phyloP scores from a whole-genome alignment of 352 stramenopile genomes.

The Globisporangium middletonii region DNA sequence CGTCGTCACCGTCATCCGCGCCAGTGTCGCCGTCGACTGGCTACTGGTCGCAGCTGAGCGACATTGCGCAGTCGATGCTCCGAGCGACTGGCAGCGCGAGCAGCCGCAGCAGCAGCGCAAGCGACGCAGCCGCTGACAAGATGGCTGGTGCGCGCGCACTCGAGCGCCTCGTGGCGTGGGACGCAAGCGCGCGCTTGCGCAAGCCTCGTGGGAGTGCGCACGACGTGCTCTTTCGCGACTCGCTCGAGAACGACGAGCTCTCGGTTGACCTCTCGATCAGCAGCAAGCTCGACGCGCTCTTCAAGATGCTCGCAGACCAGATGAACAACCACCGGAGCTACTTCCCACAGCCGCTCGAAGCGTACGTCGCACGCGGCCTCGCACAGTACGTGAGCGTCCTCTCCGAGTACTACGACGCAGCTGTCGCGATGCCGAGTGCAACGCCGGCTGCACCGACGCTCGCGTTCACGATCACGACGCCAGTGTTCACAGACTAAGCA shows the following conservation, averaged over 20 bases:
- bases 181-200: conserved; percentile 39
- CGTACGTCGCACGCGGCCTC: conserved; percentile 66
- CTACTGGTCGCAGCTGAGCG: conserved; percentile 69
- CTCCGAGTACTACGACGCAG: conserved; percentile 77
- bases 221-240: conserved; percentile 66
- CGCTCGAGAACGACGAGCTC: conserved; percentile 71
- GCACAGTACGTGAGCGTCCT: conserved; percentile 77
- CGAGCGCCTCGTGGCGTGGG: conserved; percentile 59
- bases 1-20: conserved; percentile 15
- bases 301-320: conserved; percentile 86
- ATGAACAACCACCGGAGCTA: conserved; percentile 35
- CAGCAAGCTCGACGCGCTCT: conserved; percentile 79
- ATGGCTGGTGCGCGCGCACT: conserved; percentile 41
- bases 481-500: conserved; percentile 55
- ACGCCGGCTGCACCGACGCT: conserved; percentile 59
- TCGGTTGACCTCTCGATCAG: conserved; percentile 76
- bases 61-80: conserved; percentile 67
- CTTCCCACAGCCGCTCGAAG: conserved; percentile 56
- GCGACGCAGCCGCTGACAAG: conserved; percentile 33
- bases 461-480: conserved; percentile 76
- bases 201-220: conserved; percentile 26
- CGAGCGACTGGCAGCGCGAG: conserved; percentile 11
- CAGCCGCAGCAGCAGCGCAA: conserved; percentile 9
- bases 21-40: conserved; percentile 26
- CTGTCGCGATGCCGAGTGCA: conserved; percentile 41